These are phyloP conservation scores for Suillus decipiens DNA, from an alignment of 768 basidiomycete genomes.

Conservation along the genomic window DNA sequence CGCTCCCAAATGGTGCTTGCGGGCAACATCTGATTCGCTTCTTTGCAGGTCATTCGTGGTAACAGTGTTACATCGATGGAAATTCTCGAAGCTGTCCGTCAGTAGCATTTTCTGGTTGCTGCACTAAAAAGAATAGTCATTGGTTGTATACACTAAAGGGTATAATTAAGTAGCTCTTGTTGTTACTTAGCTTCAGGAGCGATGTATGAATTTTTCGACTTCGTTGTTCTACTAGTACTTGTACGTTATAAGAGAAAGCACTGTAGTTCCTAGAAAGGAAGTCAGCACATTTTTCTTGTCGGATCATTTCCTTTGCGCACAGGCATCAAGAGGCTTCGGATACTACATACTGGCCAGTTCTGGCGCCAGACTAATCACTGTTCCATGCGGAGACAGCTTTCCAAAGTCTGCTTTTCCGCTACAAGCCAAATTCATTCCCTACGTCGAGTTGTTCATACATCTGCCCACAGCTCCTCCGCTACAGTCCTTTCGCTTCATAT, in stretches of 20 bases:
- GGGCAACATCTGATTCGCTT: not conserved
- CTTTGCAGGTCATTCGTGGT: constrained; percentile 85
- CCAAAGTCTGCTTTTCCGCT: constrained; percentile 4
- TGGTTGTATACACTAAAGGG: no score
- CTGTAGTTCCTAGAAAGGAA: constrained; percentile 4
- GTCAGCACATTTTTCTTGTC: not conserved
- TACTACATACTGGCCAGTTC: not conserved
- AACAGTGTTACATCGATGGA: constrained; percentile 98
- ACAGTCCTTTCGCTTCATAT: constrained; percentile 3
- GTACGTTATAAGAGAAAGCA: not conserved
- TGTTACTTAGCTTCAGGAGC: not conserved
- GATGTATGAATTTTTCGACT: not conserved
- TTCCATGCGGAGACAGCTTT: constrained; percentile 10
- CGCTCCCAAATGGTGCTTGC: constrained; percentile 32
- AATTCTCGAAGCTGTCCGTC: constrained; percentile 65
- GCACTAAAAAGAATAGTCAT: no score
- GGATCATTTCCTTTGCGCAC: not conserved
- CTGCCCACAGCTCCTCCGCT: not conserved
- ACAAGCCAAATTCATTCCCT: not conserved
- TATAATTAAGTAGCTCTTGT: no score
- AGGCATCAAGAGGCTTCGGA: constrained; percentile 3
- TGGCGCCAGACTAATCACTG: not conserved
- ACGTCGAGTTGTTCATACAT: constrained; percentile 4
- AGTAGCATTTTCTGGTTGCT: constrained; percentile 6
- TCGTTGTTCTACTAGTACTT: not conserved